Percentiles rank a stretch among this genome's conserved stretches.
phyloP scores from a whole-genome alignment of 2,329 filamentous ascomycete species.

The Cercospora sojina region DNA sequence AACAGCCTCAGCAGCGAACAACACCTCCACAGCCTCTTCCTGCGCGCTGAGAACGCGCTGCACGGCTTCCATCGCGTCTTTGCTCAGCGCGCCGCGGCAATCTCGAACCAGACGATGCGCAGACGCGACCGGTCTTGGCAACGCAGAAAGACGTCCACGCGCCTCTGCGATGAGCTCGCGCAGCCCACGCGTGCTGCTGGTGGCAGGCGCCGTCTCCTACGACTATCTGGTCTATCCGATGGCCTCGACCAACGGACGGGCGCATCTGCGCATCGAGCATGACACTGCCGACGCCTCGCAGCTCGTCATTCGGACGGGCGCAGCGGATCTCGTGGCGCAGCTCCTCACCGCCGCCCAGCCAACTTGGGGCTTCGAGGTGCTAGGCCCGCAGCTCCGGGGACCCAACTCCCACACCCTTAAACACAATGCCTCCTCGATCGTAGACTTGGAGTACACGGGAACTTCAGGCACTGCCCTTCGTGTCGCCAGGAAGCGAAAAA shows the following conservation, averaged over 20 bases:
- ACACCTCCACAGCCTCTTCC: conserved; percentile 2
- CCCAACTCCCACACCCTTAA: conserved; percentile 30
- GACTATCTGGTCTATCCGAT: conserved; percentile 38
- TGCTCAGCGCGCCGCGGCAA: neutral
- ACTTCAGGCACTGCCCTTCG: conserved; percentile 20
- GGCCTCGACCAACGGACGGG: conserved; percentile 6
- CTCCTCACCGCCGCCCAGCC: conserved; percentile 37
- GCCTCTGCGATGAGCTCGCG: conserved; percentile 23
- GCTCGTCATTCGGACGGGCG: conserved; percentile 35
- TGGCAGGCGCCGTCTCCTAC: conserved; percentile 37
- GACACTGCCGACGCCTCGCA: conserved; percentile 26
- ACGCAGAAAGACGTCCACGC: conserved; percentile 19
- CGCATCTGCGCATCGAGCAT: conserved; percentile 11
- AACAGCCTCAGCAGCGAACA: neutral
- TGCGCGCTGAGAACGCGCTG: neutral
- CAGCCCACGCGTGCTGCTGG: conserved; percentile 31
- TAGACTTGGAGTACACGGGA: conserved; percentile 28
- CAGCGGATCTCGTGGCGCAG: conserved; percentile 37
- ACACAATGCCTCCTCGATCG: conserved; percentile 35
- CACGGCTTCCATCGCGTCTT: neutral
- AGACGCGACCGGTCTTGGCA: conserved; percentile 15
- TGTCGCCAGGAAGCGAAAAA: conserved; percentile 29
- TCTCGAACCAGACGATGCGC: conserved; percentile 3
- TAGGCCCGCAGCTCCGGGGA: conserved; percentile 31
- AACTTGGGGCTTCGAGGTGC: conserved; percentile 33